These are phyloP conservation scores for Colletotrichum spaethianum DNA, from an alignment of 2,329 filamentous ascomycete species.

Conservation along the genomic window DNA sequence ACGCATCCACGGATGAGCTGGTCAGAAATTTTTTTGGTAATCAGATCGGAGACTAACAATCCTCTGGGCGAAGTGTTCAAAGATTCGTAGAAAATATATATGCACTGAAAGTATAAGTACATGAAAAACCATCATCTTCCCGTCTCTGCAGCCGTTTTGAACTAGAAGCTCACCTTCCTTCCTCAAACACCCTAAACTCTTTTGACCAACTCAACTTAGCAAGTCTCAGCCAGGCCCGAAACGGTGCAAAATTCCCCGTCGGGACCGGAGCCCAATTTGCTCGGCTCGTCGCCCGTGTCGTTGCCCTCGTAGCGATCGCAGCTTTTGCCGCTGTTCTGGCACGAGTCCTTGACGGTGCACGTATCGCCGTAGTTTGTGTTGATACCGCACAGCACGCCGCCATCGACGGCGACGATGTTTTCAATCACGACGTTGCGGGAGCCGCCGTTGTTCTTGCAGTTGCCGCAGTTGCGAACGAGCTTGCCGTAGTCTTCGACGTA, in stretches of 20 bases:
- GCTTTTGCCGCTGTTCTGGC: conserved; percentile 33
- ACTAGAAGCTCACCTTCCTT: neutral
- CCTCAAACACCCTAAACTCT: too few species aligned
- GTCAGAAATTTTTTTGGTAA: too few species aligned
- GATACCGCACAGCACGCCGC: conserved; percentile 53
- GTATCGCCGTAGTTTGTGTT: conserved; percentile 49
- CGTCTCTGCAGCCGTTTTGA: neutral
- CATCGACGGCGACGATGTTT: conserved; percentile 49
- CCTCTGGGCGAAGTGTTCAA: neutral
- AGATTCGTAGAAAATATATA: neutral
- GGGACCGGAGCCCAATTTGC: conserved; percentile 53
- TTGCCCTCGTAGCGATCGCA: conserved; percentile 51
- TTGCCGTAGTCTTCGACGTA: conserved; percentile 62
- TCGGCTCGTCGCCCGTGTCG: conserved; percentile 51
- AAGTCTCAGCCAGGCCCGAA: conserved; percentile 28
- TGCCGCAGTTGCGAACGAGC: conserved; percentile 64
- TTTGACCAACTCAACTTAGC: conserved; percentile 2
- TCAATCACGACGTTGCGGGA: conserved; percentile 52
- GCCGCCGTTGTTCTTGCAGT: conserved; percentile 52
- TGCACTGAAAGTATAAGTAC: neutral
- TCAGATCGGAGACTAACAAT: too few species aligned
- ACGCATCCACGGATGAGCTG: neutral
- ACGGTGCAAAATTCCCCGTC: conserved; percentile 46
- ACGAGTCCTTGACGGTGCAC: conserved; percentile 40
- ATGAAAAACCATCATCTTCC: neutral